Evolutionary conservation across 139 green algal genomes (phyloP).

Genomic region (Astrephomene gubernaculifera): DNA sequence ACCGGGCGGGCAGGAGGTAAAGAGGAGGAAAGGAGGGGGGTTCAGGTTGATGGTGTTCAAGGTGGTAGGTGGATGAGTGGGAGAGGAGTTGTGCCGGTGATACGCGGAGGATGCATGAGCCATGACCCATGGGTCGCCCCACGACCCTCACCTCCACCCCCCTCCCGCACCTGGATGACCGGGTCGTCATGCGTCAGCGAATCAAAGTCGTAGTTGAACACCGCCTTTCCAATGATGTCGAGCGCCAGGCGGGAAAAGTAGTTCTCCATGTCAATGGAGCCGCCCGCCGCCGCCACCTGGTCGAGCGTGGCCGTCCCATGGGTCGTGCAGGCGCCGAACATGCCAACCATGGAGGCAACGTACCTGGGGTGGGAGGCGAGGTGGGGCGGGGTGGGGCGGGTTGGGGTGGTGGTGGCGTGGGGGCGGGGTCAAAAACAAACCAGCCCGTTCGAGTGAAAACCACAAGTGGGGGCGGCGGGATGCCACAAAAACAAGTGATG

Average conservation of each 20-base stretch:
- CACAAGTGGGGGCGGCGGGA: no score
- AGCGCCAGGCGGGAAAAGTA: slow-evolving; percentile 93
- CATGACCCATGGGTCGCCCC: no score
- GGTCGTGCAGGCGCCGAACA: slow-evolving; percentile 91
- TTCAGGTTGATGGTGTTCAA: no score
- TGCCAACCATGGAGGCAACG: slow-evolving; percentile 82
- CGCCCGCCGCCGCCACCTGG: slow-evolving; percentile 39
- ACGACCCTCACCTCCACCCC: no score
- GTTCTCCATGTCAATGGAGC: slow-evolving; percentile 93
- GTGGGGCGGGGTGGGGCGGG: neutral
- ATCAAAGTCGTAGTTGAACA: slow-evolving; percentile 99
- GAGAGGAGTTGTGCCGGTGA: no score
- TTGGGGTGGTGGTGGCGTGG: neutral
- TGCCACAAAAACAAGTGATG: no score
- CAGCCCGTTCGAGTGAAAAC: slow-evolving; percentile 56
- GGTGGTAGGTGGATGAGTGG: no score
- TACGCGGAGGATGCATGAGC: no score
- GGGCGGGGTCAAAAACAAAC: neutral
- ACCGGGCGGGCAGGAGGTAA: neutral
- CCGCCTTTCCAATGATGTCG: slow-evolving; percentile 98
- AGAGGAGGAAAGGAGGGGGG: neutral
- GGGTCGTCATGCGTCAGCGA: slow-evolving; percentile 90
- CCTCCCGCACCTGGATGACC: slow-evolving; percentile 89
- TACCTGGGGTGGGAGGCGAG: slow-evolving; percentile 61
- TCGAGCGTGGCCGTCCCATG: slow-evolving; percentile 75